Evolutionary conservation across 371 early-diverging fungal species (phyloP), one percentile per base, ranked within the genome.

Genomic region (Mucor piriformis): DNA sequence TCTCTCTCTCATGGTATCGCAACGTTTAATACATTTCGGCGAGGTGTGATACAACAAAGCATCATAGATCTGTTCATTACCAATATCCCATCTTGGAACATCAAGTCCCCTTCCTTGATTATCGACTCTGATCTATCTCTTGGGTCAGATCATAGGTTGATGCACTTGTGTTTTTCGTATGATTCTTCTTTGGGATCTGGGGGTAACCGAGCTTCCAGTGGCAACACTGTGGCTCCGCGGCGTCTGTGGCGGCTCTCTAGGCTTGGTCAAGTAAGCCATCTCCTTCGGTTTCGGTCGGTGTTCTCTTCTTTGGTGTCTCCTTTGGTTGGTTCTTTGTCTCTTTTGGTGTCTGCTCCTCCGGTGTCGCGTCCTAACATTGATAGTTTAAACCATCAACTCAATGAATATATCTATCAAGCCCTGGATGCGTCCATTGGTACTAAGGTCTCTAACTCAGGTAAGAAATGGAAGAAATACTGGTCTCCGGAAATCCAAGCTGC

Each of bases 241-340:
- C n/a, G 51, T 0, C 50, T 56, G 13, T 62, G 63, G 54, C 58
- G 50, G 32, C 50, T 64, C 2, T 61, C 62, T 12, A n/a, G 50
- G 34, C 50, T 61, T 15, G 13, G 15, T 0, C 21, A 47, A 47
- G 6, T 11, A 6, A 11, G 33, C 33, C 11, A 33, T 11, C 6
- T 33, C 5, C 33, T 11, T 5, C 5, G 11, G 11, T 11, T 33
- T 33, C 33, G 33, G 33, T 33, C 33, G 33, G 43, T 49, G 43
- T n/a, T n/a, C n/a, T n/a, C n/a, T n/a, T n/a, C n/a, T n/a, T n/a
- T n/a, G n/a, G n/a, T n/a, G n/a, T n/a, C n/a, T n/a, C n/a, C n/a
- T n/a, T n/a, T n/a, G n/a, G n/a, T n/a, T n/a, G n/a, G n/a, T n/a
- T n/a, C n/a, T n/a, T n/a, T n/a, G n/a, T n/a, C n/a, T n/a, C n/a